Conservation (phyloP, 2,329 filamentous ascomycete genomes). For the Paecilomyces dactylethromorphus region DNA sequence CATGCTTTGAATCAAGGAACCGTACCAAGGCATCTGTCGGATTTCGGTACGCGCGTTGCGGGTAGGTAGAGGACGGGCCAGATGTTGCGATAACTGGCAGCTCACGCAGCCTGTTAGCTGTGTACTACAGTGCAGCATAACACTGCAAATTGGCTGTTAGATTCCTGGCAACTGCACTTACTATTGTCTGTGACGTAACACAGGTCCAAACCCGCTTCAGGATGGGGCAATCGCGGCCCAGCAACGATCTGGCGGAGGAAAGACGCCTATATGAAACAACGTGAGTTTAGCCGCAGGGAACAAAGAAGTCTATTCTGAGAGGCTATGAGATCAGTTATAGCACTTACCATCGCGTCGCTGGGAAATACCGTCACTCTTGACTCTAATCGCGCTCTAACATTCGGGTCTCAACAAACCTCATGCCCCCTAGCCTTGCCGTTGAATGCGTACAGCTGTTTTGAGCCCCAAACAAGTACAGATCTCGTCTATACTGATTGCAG, state of each 20-base stretch:
- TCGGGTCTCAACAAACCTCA: neutral
- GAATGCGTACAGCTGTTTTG: neutral
- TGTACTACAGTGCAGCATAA: neutral
- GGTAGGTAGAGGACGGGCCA: conserved; percentile 82
- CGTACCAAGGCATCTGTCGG: conserved; percentile 79
- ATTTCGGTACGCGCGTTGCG: conserved; percentile 88
- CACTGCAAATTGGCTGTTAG: neutral
- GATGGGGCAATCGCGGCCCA: conserved; percentile 73
- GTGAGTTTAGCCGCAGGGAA: neutral
- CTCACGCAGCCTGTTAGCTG: conserved; percentile 3
- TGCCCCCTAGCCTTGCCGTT: neutral
- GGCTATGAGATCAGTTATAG: neutral
- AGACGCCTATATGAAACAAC: conserved; percentile 48
- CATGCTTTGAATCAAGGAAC: conserved; percentile 83
- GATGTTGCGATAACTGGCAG: conserved; percentile 61
- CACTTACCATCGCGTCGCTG: neutral
- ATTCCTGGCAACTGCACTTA: conserved; percentile 13
- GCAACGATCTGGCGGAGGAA: conserved; percentile 88
- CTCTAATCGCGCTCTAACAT: neutral
- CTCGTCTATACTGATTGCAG: neutral
- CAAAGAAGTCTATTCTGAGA: neutral
- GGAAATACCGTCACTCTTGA: neutral
- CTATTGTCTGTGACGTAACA: conserved; percentile 88
- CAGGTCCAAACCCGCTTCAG: conserved; percentile 83
- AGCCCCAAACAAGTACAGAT: neutral